These are phyloP conservation scores for Boletus hoseneyae DNA, from an alignment of 1,284 basidiomycete genomes.

Conservation along the genomic window DNA sequence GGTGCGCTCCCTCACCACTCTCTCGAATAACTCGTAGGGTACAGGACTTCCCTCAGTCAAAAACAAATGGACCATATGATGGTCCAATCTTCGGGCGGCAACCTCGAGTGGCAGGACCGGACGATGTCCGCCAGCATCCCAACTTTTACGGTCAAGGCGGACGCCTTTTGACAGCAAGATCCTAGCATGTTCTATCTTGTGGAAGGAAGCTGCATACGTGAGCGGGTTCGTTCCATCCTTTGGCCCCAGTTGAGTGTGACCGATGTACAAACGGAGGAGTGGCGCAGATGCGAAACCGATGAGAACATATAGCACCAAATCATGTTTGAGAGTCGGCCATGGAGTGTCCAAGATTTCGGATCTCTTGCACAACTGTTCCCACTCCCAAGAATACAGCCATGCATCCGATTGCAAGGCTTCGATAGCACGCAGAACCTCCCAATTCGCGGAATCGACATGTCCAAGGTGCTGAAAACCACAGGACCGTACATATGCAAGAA, in stretches of 20 bases:
- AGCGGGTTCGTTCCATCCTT: slow-evolving; percentile 16
- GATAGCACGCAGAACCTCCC: not conserved
- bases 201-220: not conserved
- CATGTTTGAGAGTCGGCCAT: slow-evolving; percentile 2
- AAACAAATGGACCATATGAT: slow-evolving; percentile 5
- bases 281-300: slow-evolving; percentile 1
- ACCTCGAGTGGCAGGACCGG: slow-evolving; percentile 8
- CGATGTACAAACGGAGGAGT: slow-evolving; percentile 1
- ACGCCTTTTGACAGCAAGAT: slow-evolving; percentile 5
- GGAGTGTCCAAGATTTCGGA: fast-evolving
- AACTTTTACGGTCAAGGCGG: not conserved
- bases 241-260: not conserved
- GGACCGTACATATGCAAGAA: no score
- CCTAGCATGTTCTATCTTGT: slow-evolving; percentile 1
- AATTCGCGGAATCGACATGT: no score
- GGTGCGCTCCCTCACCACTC: not conserved
- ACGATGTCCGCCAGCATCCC: not conserved
- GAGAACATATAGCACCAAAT: slow-evolving; percentile 12
- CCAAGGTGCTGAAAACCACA: no score
- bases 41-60: slow-evolving; percentile 11
- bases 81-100: no score
- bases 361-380: not conserved
- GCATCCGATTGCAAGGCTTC: not conserved
- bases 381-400: not conserved
- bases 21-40: slow-evolving; percentile 1